Conservation (phyloP, 176 grass and related monocot species). For the Oropetium thomaeum region DNA sequence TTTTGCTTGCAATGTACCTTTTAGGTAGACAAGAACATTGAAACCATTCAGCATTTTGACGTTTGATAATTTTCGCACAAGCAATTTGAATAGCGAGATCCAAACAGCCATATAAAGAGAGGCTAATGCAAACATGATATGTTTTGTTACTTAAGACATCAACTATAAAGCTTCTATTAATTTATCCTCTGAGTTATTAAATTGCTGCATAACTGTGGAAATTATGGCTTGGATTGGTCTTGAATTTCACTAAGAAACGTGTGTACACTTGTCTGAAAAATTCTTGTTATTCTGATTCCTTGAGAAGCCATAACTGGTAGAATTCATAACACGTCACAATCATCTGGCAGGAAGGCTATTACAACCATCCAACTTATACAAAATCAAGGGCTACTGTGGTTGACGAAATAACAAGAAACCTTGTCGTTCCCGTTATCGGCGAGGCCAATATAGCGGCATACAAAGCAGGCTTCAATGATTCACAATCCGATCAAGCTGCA, state of each 20-base stretch:
- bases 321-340: neutral
- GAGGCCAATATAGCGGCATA: constrained; percentile 43
- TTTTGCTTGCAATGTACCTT: neutral
- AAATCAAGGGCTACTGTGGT: constrained; percentile 51
- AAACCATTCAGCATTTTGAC: neutral
- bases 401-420: constrained; percentile 43
- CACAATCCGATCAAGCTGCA: constrained; percentile 51
- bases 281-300: neutral
- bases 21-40: neutral
- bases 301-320: neutral
- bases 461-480: constrained; percentile 62
- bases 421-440: constrained; percentile 46
- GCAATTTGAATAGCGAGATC: neutral
- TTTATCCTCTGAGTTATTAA: neutral
- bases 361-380: constrained; percentile 67
- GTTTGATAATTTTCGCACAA: neutral
- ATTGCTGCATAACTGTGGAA: too few relatives aligned
- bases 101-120: neutral
- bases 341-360: constrained; percentile 69
- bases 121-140: neutral
- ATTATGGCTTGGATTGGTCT: too few relatives aligned
- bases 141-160: neutral
- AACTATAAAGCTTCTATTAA: too few relatives aligned
- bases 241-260: too few relatives aligned
- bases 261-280: neutral